These are phyloP conservation scores for Scenedesmus sp. DNA, from an alignment of 163 green algal species.

Conservation along the genomic window DNA sequence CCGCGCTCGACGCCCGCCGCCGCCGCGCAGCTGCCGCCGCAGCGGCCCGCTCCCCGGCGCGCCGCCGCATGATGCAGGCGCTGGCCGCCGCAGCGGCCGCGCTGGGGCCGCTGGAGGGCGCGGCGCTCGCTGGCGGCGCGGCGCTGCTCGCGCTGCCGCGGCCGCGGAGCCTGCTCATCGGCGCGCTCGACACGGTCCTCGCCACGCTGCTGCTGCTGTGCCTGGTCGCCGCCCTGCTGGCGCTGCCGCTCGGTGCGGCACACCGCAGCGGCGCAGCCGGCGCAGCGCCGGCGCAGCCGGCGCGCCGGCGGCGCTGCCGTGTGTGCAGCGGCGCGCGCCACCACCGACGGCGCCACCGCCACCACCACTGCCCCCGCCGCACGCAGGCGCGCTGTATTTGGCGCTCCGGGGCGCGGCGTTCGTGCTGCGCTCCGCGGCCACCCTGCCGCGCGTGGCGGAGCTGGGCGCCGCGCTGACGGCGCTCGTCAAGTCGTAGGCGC, in stretches of 20 bases:
- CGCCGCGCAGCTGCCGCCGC: too few relatives aligned
- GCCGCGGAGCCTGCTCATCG: background rate
- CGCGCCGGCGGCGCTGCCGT: background rate
- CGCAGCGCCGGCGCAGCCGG: background rate
- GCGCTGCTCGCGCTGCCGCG: conserved; percentile 9
- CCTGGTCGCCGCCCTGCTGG: conserved; percentile 29
- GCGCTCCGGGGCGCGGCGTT: too few relatives aligned
- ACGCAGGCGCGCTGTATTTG: too few relatives aligned
- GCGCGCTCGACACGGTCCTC: conserved; percentile 24
- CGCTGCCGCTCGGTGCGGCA: conserved; percentile 29
- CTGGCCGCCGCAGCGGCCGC: background rate
- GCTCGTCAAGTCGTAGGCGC: too few relatives aligned
- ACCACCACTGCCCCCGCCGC: too few relatives aligned
- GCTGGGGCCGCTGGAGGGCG: background rate
- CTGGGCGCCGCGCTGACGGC: too few relatives aligned
- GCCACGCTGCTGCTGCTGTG: conserved; percentile 28
- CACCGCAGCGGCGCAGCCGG: background rate
- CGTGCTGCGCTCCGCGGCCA: too few relatives aligned
- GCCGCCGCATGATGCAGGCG: background rate
- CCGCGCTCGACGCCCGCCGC: too few relatives aligned
- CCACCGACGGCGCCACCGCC: too few relatives aligned
- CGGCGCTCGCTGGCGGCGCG: background rate
- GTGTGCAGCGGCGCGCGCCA: too few relatives aligned
- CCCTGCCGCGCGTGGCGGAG: too few relatives aligned
- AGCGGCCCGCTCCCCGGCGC: background rate